A percentile compares a stretch with the other conserved stretches of the same genome.
These are phyloP conservation scores for Dioscorea cayenensis DNA, from an alignment of 116 monocot species.

Conservation along the genomic window DNA sequence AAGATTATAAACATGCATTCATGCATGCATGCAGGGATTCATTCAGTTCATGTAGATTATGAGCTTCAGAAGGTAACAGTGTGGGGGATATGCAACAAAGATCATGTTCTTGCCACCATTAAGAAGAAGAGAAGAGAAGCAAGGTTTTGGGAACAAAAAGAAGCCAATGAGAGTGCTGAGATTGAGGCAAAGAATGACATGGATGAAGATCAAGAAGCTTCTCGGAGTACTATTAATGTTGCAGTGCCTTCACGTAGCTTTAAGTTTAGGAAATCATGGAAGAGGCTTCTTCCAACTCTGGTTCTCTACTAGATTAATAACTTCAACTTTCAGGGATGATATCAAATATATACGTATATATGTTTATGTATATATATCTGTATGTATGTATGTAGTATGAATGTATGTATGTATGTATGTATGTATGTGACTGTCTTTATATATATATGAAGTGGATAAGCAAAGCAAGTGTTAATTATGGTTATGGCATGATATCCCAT, in stretches of 20 bases:
- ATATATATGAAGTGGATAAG: too few species aligned
- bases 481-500: too few species aligned
- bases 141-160: slow-evolving; percentile 33
- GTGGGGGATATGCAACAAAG: slow-evolving; percentile 85
- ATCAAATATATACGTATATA: background rate
- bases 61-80: slow-evolving; percentile 79
- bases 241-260: background rate
- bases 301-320: background rate
- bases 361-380: too few species aligned
- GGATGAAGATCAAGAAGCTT: background rate
- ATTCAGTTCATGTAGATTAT: slow-evolving; percentile 76
- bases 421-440: too few species aligned
- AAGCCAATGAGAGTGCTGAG: background rate
- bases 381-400: too few species aligned
- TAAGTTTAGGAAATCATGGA: slow-evolving; percentile 4
- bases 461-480: too few species aligned
- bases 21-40: slow-evolving; percentile 49
- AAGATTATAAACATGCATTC: background rate
- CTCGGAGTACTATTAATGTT: background rate
- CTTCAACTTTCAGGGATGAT: background rate
- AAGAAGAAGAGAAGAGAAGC: slow-evolving; percentile 78
- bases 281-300: background rate
- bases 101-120: slow-evolving; percentile 59
- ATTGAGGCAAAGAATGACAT: too few species aligned
- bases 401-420: background rate